Evolutionary conservation across 2,329 filamentous ascomycete genomes (phyloP), one percentile per base, ranked within the genome.

Genomic region (Thelonectria discophora): DNA sequence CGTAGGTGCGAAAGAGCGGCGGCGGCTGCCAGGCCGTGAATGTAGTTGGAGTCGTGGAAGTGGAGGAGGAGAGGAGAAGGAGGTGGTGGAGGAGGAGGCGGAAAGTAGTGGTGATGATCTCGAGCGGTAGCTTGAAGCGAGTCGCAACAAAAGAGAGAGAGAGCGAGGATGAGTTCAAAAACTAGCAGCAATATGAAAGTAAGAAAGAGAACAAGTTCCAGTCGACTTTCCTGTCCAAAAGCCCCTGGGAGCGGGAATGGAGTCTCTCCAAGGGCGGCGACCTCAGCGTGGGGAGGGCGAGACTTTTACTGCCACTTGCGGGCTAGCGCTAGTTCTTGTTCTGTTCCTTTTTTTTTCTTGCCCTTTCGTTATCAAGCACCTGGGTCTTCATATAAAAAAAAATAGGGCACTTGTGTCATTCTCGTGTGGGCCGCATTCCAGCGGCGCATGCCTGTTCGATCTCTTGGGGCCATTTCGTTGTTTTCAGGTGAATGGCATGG

Each of bases 11-110:
- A 20, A 40, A 10, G 30, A 48, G 43, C 34, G 45, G 21, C 27
- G 27, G 27, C 27, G 27, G 27, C 34, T 37, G 43, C 53, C 53
- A 55, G 46, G 53, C 40, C 40, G 56, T 46, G 24, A 30, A 24
- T 10, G 13, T 10, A n/a, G 46, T 40, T 39, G 46, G 45, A 30
- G 27, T 30, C 27, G 34, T 55, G 12, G 17, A 11, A 21, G 21
- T 24, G 20, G 27, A 24, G 32, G 20, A 40, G 18, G 43, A 17
- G 7, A 24, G 42, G 42, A 12, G 17, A 24, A 21, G 43, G 18
- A 24, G 20, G 18, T 12, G 11, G 11, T 30, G 27, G 27, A 30
- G 27, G 24, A 4, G 24, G 24, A 7, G 8, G 27, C 5, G 8
- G 27, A 10, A 8, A 10, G 8, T 30, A 10, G 8, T 30, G 27